Conservation (phyloP, 768 basidiomycete genomes). For the Hemileccinum rubropunctum region DNA sequence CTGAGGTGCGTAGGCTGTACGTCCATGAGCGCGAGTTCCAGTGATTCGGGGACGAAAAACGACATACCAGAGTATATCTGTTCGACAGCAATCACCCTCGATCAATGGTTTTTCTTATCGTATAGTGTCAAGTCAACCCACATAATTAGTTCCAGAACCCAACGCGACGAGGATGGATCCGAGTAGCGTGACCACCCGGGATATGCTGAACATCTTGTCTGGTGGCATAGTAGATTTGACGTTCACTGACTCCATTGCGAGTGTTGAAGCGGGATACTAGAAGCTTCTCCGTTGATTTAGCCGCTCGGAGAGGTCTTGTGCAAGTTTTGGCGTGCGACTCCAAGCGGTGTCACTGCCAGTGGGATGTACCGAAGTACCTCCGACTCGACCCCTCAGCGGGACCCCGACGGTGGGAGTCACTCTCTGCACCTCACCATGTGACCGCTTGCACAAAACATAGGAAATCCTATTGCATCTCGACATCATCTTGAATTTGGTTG, state of each 20-base stretch:
- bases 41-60: not conserved
- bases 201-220: slow-evolving; percentile 33
- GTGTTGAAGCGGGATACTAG: not conserved
- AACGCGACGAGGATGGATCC: slow-evolving; percentile 60
- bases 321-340: too few species aligned
- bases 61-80: slow-evolving; percentile 32
- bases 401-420: too few species aligned
- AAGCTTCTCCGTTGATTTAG: too few species aligned
- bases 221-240: slow-evolving; percentile 20
- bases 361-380: too few species aligned
- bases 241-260: slow-evolving; percentile 6
- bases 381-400: too few species aligned
- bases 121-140: slow-evolving; percentile 33
- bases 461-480: too few species aligned
- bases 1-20: slow-evolving; percentile 80
- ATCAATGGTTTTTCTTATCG: not conserved
- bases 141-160: slow-evolving; percentile 73
- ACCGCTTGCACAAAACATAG: too few species aligned
- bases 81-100: not conserved
- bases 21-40: not conserved
- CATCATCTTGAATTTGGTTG: too few species aligned
- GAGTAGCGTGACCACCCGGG: slow-evolving; percentile 48
- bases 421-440: too few species aligned
- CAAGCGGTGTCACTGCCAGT: too few species aligned
- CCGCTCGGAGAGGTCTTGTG: too few species aligned